Evolutionary conservation across 163 green algal species (phyloP), one percentile per base, ranked within the genome.

Genomic region (Chlorella variabilis): DNA sequence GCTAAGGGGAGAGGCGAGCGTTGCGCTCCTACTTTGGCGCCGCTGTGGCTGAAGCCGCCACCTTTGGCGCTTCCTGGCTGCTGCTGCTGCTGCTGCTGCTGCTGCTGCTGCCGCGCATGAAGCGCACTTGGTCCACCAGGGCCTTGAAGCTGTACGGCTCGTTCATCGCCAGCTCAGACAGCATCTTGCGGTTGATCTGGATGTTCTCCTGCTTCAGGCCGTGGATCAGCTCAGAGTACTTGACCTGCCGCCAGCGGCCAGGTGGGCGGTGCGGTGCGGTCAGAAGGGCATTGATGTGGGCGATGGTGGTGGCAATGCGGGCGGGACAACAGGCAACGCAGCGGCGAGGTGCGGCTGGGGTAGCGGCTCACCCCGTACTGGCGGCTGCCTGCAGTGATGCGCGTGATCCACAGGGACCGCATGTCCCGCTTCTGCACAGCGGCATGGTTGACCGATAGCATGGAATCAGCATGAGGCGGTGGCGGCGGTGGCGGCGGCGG

Each of bases 61-160:
- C 54, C 42, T 31, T 31, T 27, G 61, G 29, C 2, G 61, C 42
- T 39, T 11, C 54, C 18, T n/a, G 51, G 59, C 74, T 48, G 75
- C 75, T 69, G 62, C 63, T 31, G 63, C 45, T 6, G 63, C 63
- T 48, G 76, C 76, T 38, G 75, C 61, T 69, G 51, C 54, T 59
- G 36, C 36, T 23, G 27, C 36, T 33, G 73, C 73, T 33, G 75
- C 80, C 80, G 36, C 48, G 71, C 92, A 94, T 94, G 67, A 89
- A 91, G 31, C 87, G 90, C 41, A 98, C 95, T 79, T 97, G 91
- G 13, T 98, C 93, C 2, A 98, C 94, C 4, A 99, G 81, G 0
- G 96, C 94, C 85, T 97, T 95, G 86, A 99, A 99, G 84, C 89
- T 96, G 86, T 94, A 93, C 1, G 97, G 97, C 89, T 99, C 96